Percentiles rank a stretch among this genome's conserved stretches.
These are phyloP conservation scores for Monosporascus sp. DNA, from an alignment of 2,329 filamentous ascomycete species.

Conservation along the genomic window DNA sequence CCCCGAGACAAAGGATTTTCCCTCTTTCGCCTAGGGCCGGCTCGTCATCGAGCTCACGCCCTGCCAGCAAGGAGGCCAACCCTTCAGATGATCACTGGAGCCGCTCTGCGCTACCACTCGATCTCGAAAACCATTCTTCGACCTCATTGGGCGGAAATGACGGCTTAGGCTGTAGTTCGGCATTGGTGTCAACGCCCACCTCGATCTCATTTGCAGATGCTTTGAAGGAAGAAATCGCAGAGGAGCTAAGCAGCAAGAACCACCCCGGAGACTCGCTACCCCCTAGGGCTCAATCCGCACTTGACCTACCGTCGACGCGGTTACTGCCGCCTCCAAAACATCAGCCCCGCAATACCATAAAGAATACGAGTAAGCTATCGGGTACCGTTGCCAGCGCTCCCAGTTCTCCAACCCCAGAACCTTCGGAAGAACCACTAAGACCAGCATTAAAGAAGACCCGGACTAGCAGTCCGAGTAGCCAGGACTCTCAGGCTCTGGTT, in stretches of 20 bases:
- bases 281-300: slow-evolving; percentile 21
- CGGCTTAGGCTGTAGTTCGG: slow-evolving; percentile 6
- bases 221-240: slow-evolving; percentile 12
- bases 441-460: slow-evolving; percentile 21
- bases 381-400: slow-evolving; percentile 18
- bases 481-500: slow-evolving; percentile 14
- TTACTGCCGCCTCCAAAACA: slow-evolving; percentile 34
- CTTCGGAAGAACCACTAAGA: slow-evolving; percentile 18
- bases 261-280: slow-evolving; percentile 8
- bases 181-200: slow-evolving; percentile 13
- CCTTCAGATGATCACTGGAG: slow-evolving; percentile 18
- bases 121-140: slow-evolving; percentile 16
- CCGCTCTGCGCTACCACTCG: slow-evolving; percentile 16
- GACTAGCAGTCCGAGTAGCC: slow-evolving; percentile 17
- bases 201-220: slow-evolving; percentile 17
- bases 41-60: slow-evolving; percentile 2
- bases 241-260: slow-evolving; percentile 4
- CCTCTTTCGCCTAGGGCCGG: slow-evolving; percentile 5
- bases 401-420: slow-evolving; percentile 21
- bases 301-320: slow-evolving; percentile 24
- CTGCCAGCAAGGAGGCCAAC: slow-evolving; percentile 3
- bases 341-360: slow-evolving; percentile 29
- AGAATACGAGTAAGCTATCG: slow-evolving; percentile 12
- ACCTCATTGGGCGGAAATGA: slow-evolving; percentile 5
- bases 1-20: slow-evolving; percentile 3